Base-by-base conservation (phyloP, 495 filamentous ascomycete species). In the Cenococcum geophilum region DNA sequence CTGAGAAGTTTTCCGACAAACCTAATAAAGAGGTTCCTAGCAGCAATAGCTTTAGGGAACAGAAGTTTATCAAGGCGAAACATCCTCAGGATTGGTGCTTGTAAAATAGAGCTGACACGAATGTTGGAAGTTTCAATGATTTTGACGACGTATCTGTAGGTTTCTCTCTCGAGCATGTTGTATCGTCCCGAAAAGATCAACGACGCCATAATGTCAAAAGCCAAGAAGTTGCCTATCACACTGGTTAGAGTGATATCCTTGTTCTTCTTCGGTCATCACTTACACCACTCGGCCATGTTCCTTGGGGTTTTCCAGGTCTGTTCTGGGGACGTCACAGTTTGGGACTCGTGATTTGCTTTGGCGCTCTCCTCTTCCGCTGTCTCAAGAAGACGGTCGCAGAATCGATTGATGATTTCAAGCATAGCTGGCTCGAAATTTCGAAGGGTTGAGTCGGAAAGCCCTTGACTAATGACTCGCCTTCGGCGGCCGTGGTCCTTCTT, bases 1-100 rank as follows among this genome's bases (percentile, higher is more conserved):
- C 60, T 16, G n/a, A 62, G 59, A 45, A 62, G 60, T 45, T 63
- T 58, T 18, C 47, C 54, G 5, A 58, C 55, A 32, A 63, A 63
- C 9, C 35, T 34, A 25, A 58, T 45, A 47, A 63, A 63, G 27
- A 34, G 40, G 21, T 62, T 58, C 27, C 60, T 43, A 18, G 55
- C 55, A 27, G 50, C 36, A 20, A 51, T 63, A 16, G 54, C 60
- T 14, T 49, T 40, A 20, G 55, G 55, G 55, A 58, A 63, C 6
- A 63, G 35, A 21, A 58, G n/a, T 36, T 54, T 58, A 22, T 63
- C 60, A 1, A 63, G 42, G 40, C 47, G 42, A 34, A 63, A 58
- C 5, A 49, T 36, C 21, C 23, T 58, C 5, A 63, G 47, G 25
- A 52, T 52, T 6, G 55, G 55, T 25, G 55, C 54, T 45, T 63